These are phyloP conservation scores for Prillingera fragicola DNA, from an alignment of 1,284 basidiomycete genomes.

Conservation along the genomic window DNA sequence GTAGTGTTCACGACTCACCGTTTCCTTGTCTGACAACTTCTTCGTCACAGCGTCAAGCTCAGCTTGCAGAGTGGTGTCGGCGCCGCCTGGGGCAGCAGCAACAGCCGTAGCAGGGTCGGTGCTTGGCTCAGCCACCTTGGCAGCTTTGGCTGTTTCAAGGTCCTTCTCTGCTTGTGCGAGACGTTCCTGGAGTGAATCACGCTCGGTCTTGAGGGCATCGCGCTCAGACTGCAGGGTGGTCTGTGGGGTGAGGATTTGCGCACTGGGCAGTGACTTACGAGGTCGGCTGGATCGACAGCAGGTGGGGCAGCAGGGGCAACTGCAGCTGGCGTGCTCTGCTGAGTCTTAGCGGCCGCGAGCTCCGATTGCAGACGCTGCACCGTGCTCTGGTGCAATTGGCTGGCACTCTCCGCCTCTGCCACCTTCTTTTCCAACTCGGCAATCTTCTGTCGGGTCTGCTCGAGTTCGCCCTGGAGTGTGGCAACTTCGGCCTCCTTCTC, in stretches of 20 bases:
- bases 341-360: constrained; percentile 21
- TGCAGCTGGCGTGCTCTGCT: constrained; percentile 1
- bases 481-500: constrained; percentile 24
- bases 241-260: too few species aligned
- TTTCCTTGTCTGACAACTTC: constrained; percentile 18
- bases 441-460: constrained; percentile 25
- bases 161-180: constrained; percentile 37
- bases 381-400: constrained; percentile 26
- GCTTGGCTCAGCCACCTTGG: constrained; percentile 2
- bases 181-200: constrained; percentile 29
- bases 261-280: too few species aligned
- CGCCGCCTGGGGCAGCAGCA: constrained; percentile 5
- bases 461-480: constrained; percentile 24
- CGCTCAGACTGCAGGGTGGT: not conserved
- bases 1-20: constrained; percentile 9
- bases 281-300: not conserved
- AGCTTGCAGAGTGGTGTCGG: constrained; percentile 13
- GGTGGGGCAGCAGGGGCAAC: not conserved
- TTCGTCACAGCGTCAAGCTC: constrained; percentile 17
- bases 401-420: constrained; percentile 19
- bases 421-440: constrained; percentile 31
- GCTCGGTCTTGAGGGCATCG: constrained; percentile 29
- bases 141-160: constrained; percentile 31
- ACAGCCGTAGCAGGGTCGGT: constrained; percentile 2
- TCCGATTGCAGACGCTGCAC: constrained; percentile 34